phyloP scores from a whole-genome alignment of 148 eudicot genomes.

The Amaranthus cruentus region DNA sequence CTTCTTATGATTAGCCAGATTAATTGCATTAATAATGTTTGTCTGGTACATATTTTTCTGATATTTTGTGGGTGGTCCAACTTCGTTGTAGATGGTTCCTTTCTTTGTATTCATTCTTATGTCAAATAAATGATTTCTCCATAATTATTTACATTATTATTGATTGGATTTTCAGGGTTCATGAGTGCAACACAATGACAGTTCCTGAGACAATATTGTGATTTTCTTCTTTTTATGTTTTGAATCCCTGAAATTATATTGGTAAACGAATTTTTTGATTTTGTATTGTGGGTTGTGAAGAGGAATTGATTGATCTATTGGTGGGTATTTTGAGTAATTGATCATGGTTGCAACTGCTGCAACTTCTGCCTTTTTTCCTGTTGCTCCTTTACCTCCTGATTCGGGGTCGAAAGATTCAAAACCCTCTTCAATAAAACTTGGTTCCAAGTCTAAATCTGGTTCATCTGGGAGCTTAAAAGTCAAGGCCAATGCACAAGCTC shows the following conservation, averaged over 20 bases:
- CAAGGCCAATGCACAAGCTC: constrained; percentile 82
- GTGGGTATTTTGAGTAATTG: constrained; percentile 21
- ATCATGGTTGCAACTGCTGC: constrained; percentile 87
- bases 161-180: constrained; percentile 20
- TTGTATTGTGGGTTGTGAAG: constrained; percentile 6
- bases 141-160: neutral
- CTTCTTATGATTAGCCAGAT: neutral
- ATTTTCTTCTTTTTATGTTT: neutral
- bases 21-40: neutral
- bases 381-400: constrained; percentile 47
- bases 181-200: constrained; percentile 4
- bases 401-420: constrained; percentile 46
- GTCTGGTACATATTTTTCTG: neutral
- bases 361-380: constrained; percentile 54
- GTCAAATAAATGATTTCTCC: neutral
- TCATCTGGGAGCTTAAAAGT: constrained; percentile 49
- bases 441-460: constrained; percentile 54
- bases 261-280: neutral
- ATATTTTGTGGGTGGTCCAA: constrained; percentile 12
- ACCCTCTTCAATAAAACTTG: constrained; percentile 31
- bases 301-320: constrained; percentile 10
- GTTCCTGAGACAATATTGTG: constrained; percentile 15
- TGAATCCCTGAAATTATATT: constrained; percentile 13
- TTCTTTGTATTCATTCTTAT: neutral
- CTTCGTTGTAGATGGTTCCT: constrained; percentile 5